Evolutionary conservation across 2,329 filamentous ascomycete genomes (phyloP), one percentile per base, ranked within the genome.

Genomic region (Scedosporium boydii): DNA sequence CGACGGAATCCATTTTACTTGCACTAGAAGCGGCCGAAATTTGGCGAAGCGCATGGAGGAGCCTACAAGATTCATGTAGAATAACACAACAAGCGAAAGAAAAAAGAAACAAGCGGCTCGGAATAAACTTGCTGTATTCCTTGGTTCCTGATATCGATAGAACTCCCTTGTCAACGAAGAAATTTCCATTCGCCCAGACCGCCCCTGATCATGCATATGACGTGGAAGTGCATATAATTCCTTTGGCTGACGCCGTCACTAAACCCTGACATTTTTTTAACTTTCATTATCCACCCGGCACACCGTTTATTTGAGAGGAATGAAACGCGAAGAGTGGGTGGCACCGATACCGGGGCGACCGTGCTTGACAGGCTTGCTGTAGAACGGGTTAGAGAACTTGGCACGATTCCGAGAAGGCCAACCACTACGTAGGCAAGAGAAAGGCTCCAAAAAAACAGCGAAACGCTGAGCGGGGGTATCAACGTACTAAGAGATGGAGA

Each of bases 301-400:
- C 55, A 23, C 58, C 56, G 60, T 65, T 87, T 97, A 98, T 87
- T 99, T 99, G 81, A 99, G 90, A 81, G 95, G 95, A 86, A 99
- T 99, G 90, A 99, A 99, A 88, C 95, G 92, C 81, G 95, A 99
- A 85, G 93, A 98, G 90, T 99, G 93, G 74, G 95, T 99, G 76
- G 95, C 95, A 96, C 95, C 95, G 77, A 99, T 99, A 98, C 95
- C 95, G 77, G 95, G 95, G 82, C 95, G 87, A 88, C 95, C 95
- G 90, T 99, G 95, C 91, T 98, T 99, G 89, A 99, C 95, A 76
- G 95, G 95, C 85, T 93, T 93, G 91, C 92, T 96, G 74, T 76
- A 65, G 48, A 59, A 63, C 69, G 72, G 80, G 90, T 78, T 89
- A 85, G 67, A 65, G 58, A 18, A 48, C 4, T 21, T 6, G 16